A percentile compares a stretch with the other conserved stretches of the same genome.
These are phyloP conservation scores for Candida alai DNA, from an alignment of 805 yeast species.

Conservation along the genomic window DNA sequence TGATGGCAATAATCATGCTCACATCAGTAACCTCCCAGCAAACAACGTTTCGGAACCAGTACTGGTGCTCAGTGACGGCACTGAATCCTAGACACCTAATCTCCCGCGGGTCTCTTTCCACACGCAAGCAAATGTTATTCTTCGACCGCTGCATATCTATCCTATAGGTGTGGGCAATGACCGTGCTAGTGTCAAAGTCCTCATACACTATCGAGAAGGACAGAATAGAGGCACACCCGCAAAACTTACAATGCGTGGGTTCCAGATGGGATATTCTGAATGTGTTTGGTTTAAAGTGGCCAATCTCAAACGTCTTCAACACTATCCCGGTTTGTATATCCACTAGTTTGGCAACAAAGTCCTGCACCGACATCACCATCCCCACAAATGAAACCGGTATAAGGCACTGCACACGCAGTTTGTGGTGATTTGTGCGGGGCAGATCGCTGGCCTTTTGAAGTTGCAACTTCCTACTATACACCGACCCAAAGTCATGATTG, in stretches of 20 bases:
- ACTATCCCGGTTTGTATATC: slow-evolving; percentile 79
- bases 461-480: slow-evolving; percentile 5
- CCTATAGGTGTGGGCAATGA: slow-evolving; percentile 70
- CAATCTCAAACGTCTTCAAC: slow-evolving; percentile 57
- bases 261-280: slow-evolving; percentile 75
- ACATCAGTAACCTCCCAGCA: slow-evolving; percentile 79
- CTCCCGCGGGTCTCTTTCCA: slow-evolving; percentile 90
- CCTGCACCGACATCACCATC: slow-evolving; percentile 60
- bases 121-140: slow-evolving; percentile 77
- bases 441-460: neutral
- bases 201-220: slow-evolving; percentile 72
- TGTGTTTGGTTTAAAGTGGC: slow-evolving; percentile 55
- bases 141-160: slow-evolving; percentile 67
- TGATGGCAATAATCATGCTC: slow-evolving; percentile 66
- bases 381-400: slow-evolving; percentile 61
- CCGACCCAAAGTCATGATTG: slow-evolving; percentile 11
- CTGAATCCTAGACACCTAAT: slow-evolving; percentile 86
- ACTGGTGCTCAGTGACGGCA: slow-evolving; percentile 64
- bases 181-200: slow-evolving; percentile 49
- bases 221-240: slow-evolving; percentile 82
- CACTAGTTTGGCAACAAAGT: slow-evolving; percentile 56
- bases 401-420: slow-evolving; percentile 5
- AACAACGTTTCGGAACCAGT: slow-evolving; percentile 63
- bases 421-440: slow-evolving; percentile 1
- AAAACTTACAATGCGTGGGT: slow-evolving; percentile 84